Evolutionary conservation across 305 asterid species (phyloP), one percentile per base, ranked within the genome.

Genomic region (Solanum hybrid): DNA sequence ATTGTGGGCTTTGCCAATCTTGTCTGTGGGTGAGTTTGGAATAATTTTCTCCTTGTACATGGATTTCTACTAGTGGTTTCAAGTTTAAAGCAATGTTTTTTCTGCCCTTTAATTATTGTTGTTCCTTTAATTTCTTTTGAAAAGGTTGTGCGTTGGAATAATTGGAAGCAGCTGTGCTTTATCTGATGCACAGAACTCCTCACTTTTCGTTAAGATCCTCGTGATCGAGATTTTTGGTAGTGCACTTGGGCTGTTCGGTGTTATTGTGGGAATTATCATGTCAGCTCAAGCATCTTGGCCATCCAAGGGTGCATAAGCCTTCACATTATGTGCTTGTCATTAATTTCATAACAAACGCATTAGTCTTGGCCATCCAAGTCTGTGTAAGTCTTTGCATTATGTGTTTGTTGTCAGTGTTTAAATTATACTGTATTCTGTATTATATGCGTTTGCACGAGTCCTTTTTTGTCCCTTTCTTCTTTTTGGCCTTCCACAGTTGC

Each of bases 201-300:
- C 98, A 6, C 99, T 97, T 31, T 97, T 97, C 86, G 99, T 97
- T 57, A 97, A 97, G 96, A 97, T 97, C 92, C 97, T 97, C 45
- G 99, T 97, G 57, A 97, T 97, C 51, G 99, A 97, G 96, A 97
- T 97, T 86, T 97, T 97, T 77, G 99, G 99, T 79, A 97, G 99
- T 90, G 99, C 99, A 81, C 97, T 97, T 79, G 99, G 99, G 38
- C 93, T 96, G 81, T 97, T 97, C 41, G 99, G 99, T 88, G 99
- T 97, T 78, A 97, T 97, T 89, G 99, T 96, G 76, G 98, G 99
- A 92, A 97, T 97, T 90, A 97, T 97, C 90, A 97, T 97, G 99
- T 97, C 99, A 24, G 98, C 99, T 89, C 99, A 97, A 94, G 99
- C 99, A 75, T 94, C 98, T 90, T 97, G 99, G 98, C 99, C 99